phyloP scores from a whole-genome alignment of 495 filamentous ascomycete species.

The Daldinia decipiens region DNA sequence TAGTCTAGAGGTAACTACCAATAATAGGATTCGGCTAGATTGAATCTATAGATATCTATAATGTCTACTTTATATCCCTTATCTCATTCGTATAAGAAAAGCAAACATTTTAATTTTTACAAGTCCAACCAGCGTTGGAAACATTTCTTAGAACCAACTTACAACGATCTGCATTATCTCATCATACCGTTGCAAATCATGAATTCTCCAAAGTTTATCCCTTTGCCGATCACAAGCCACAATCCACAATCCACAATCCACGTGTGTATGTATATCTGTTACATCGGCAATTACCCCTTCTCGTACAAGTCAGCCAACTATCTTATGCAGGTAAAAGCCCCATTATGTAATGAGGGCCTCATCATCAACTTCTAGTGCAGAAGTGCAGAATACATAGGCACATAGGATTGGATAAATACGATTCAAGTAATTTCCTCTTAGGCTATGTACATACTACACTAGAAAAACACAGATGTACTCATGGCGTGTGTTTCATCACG shows the following conservation, averaged over 20 bases:
- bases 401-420: too few relatives aligned
- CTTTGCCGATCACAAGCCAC: constrained; percentile 12
- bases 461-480: too few relatives aligned
- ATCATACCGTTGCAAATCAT: neutral
- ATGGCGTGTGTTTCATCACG: constrained; percentile 26
- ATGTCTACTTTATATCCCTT: neutral
- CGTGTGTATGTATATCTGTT: neutral
- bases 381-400: too few relatives aligned
- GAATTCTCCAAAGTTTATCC: neutral
- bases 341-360: neutral
- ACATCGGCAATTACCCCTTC: neutral
- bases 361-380: neutral
- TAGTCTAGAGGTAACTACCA: neutral
- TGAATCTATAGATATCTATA: too few relatives aligned
- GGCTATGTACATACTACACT: too few relatives aligned
- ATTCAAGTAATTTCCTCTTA: too few relatives aligned
- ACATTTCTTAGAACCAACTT: neutral
- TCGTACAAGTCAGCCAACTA: neutral
- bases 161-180: neutral
- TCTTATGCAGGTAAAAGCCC: too few relatives aligned
- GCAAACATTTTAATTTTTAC: neutral
- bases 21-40: neutral
- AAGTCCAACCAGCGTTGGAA: neutral
- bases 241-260: constrained; percentile 10
- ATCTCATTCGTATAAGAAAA: neutral